Evolutionary conservation across 768 basidiomycete genomes (phyloP).

Genomic region (Tylopilus intermedius): DNA sequence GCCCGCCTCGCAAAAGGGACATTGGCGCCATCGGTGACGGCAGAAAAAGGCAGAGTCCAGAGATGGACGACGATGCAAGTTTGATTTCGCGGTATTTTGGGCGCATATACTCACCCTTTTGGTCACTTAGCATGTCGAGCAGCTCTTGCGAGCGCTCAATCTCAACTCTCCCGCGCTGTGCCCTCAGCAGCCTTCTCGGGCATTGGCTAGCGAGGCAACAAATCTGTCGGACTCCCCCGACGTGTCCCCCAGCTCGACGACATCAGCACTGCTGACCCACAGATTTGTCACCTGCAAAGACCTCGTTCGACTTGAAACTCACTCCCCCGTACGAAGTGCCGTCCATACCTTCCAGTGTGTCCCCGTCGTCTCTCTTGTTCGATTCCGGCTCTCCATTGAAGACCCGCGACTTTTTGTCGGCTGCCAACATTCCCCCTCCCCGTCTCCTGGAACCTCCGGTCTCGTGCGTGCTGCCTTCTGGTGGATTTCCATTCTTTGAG

Average conservation of each 20-base stretch:
- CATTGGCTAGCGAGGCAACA: slow-evolving; percentile 39
- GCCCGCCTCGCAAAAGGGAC: slow-evolving; percentile 38
- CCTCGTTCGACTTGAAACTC: slow-evolving; percentile 53
- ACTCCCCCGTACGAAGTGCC: slow-evolving; percentile 48
- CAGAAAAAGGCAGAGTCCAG: slow-evolving; percentile 57
- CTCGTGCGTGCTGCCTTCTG: slow-evolving; percentile 19
- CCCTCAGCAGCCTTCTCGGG: slow-evolving; percentile 39
- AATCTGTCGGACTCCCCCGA: slow-evolving; percentile 53
- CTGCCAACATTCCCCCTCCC: slow-evolving; percentile 19
- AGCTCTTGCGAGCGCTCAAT: slow-evolving; percentile 73
- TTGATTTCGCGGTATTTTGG: slow-evolving; percentile 16
- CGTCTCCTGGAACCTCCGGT: slow-evolving; percentile 21
- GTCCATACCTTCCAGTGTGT: slow-evolving; percentile 21
- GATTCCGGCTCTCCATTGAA: slow-evolving; percentile 38
- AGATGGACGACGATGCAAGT: slow-evolving; percentile 45
- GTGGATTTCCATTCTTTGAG: slow-evolving; percentile 45
- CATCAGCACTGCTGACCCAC: slow-evolving; percentile 71
- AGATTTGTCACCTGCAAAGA: slow-evolving; percentile 61
- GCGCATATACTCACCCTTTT: slow-evolving; percentile 30
- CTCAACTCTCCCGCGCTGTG: slow-evolving; percentile 68
- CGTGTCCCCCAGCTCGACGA: slow-evolving; percentile 67
- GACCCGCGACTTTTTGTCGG: slow-evolving; percentile 26
- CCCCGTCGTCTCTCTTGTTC: slow-evolving; percentile 41
- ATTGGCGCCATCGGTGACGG: slow-evolving; percentile 81
- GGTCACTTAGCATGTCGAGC: slow-evolving; percentile 63